Evolutionary conservation across 768 basidiomycete genomes (phyloP), one percentile per base, ranked within the genome.

Genomic region (Amanita exitialis): DNA sequence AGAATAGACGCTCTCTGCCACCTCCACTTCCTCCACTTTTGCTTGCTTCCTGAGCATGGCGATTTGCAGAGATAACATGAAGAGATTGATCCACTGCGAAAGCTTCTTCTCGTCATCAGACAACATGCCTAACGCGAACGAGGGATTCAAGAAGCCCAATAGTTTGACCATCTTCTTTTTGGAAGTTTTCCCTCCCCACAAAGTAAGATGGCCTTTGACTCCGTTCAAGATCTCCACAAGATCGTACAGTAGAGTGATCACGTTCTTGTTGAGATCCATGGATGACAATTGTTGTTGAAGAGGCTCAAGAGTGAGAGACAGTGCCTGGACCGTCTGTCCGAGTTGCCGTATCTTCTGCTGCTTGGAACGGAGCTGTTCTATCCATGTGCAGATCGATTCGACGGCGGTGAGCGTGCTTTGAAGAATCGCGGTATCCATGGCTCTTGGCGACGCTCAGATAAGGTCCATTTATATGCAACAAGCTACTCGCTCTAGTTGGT

Each of bases 61-160:
- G 21, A 38, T 48, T 35, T 38, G 47, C 10, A 38, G 35, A 12
- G 54, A 55, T 12, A 56, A 48, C 12, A 61, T 42, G 13, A 66
- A 46, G 15, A 66, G 39, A 4, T 58, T 53, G 3, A 66, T 52
- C 42, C 62, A 60, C 45, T 60, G 57, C 21, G 54, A 55, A 20
- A 64, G 47, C 41, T 53, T 51, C 18, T 53, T 49, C 45, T 59
- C 58, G 32, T 66, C 63, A 12, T 61, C 59, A 21, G 55, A 57
- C 32, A 66, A 44, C 20, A 56, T 47, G 18, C 57, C 52, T 13
- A 61, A 44, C 2, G 58, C 47, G 10, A 48, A 53, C 2, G 53
- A 50, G 4, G 64, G 64, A 30, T 49, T 54, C 20, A 63, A 30
- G 28, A 64, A 61, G 1, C 56, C 57, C 3, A 62, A 10, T 6